Conservation (phyloP, 495 filamentous ascomycete species). For the Cenococcum geophilum region DNA sequence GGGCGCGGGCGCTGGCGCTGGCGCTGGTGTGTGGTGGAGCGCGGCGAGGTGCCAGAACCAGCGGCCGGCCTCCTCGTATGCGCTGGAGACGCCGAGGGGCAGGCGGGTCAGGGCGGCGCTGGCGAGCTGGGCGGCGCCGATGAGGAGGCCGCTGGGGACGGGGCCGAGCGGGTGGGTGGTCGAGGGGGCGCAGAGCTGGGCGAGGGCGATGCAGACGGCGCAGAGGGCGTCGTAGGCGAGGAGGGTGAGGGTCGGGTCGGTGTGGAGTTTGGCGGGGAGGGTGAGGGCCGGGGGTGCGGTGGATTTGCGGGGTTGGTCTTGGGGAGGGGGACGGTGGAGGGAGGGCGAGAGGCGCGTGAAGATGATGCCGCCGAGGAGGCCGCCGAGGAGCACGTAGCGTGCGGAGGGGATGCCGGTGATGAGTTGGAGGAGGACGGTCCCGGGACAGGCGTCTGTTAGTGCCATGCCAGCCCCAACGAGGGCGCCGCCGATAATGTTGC, state of each 20-base stretch:
- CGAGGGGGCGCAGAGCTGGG: slow-evolving; percentile 7
- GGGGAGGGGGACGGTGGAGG: neutral
- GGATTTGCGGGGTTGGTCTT: neutral
- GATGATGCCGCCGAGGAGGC: slow-evolving; percentile 20
- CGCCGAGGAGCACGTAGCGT: slow-evolving; percentile 32
- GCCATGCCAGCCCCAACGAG: slow-evolving; percentile 52
- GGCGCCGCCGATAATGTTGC: slow-evolving; percentile 51
- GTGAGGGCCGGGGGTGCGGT: slow-evolving; percentile 24
- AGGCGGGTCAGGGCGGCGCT: slow-evolving; percentile 41
- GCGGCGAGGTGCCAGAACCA: slow-evolving; percentile 39
- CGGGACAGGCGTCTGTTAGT: slow-evolving; percentile 52
- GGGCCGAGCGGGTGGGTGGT: slow-evolving; percentile 30
- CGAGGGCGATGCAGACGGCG: neutral
- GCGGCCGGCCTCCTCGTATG: slow-evolving; percentile 49
- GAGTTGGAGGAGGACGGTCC: slow-evolving; percentile 50
- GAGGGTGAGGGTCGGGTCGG: slow-evolving; percentile 10
- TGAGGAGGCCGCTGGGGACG: slow-evolving; percentile 44
- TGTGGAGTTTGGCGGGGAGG: slow-evolving; percentile 37
- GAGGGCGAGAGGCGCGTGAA: neutral
- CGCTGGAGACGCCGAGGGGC: slow-evolving; percentile 48
- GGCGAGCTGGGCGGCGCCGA: slow-evolving; percentile 45
- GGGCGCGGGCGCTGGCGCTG: neutral
- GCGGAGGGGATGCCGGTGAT: slow-evolving; percentile 45
- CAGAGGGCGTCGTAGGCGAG: slow-evolving; percentile 6
- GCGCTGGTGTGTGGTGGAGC: neutral